phyloP scores from a whole-genome alignment of 345 rosid genomes.

The Hibiscus mutabilis region DNA sequence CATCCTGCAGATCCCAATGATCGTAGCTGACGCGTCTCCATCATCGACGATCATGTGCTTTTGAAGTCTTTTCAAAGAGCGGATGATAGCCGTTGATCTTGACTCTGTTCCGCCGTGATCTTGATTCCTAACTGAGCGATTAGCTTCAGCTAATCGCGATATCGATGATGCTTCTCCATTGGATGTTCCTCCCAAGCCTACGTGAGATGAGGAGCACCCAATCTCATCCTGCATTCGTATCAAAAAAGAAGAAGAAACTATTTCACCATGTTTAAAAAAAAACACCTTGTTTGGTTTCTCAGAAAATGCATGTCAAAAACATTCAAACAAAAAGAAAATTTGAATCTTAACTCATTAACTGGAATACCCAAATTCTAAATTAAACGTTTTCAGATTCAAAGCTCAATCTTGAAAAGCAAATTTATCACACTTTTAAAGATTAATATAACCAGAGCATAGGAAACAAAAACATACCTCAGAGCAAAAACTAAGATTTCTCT shows the following conservation, averaged over 20 bases:
- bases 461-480: conserved; percentile 37
- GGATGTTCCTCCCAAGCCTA: conserved; percentile 2
- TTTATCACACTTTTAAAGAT: background rate
- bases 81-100: conserved; percentile 31
- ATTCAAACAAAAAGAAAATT: background rate
- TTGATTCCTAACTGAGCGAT: background rate
- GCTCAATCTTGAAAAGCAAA: background rate
- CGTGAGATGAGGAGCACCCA: conserved; percentile 38
- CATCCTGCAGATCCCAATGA: conserved; percentile 6
- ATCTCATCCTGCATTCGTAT: conserved; percentile 45
- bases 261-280: background rate
- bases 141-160: conserved; percentile 21
- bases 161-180: conserved; percentile 22
- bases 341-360: background rate
- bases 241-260: background rate
- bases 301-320: conserved; percentile 5
- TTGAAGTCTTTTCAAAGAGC: conserved; percentile 10
- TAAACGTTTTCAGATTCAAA: background rate
- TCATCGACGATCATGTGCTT: background rate
- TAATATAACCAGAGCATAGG: background rate
- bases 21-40: conserved; percentile 4
- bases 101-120: conserved; percentile 23
- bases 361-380: background rate
- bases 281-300: background rate
- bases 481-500: conserved; percentile 22